These are phyloP conservation scores for Scheffersomyces segobiensis DNA, from an alignment of 1,139 yeast species.

Conservation along the genomic window DNA sequence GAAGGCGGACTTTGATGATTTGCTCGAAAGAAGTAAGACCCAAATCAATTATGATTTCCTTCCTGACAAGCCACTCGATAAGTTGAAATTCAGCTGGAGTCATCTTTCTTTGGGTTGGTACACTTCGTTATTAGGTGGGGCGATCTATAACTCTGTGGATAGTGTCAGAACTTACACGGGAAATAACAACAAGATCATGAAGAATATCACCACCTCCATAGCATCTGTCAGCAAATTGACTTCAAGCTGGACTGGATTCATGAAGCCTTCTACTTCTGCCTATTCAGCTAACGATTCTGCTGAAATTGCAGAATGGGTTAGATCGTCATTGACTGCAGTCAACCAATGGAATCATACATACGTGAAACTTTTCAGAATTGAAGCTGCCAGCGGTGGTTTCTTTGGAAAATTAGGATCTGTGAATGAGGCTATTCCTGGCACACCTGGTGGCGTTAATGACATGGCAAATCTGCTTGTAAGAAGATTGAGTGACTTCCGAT, in stretches of 20 bases:
- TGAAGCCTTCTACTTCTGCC: conserved; percentile 12
- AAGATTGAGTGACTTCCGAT: conserved; percentile 47
- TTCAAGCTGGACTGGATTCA: conserved; percentile 38
- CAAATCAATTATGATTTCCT: conserved; percentile 34
- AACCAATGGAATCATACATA: conserved; percentile 68
- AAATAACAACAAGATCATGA: conserved; percentile 29
- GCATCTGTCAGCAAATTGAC: conserved; percentile 48
- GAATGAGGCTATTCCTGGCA: conserved; percentile 25
- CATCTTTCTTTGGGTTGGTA: conserved; percentile 75
- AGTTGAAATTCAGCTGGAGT: conserved; percentile 62
- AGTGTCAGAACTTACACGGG: conserved; percentile 22
- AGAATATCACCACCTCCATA: conserved; percentile 40
- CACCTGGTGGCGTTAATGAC: conserved; percentile 52
- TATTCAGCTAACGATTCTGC: conserved; percentile 5
- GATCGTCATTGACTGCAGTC: conserved; percentile 25
- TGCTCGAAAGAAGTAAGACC: conserved; percentile 19
- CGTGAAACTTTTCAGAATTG: conserved; percentile 61
- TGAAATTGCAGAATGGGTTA: conserved; percentile 20
- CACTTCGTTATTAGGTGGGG: conserved; percentile 64
- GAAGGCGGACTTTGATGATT: conserved; percentile 24
- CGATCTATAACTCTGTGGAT: conserved; percentile 52
- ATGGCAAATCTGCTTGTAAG: conserved; percentile 50
- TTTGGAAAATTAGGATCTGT: conserved; percentile 25
- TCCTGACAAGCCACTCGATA: conserved; percentile 44
- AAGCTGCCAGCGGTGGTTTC: conserved; percentile 41